Conservation (phyloP, 2,329 filamentous ascomycete genomes). For the Colletotrichum tropicale region DNA sequence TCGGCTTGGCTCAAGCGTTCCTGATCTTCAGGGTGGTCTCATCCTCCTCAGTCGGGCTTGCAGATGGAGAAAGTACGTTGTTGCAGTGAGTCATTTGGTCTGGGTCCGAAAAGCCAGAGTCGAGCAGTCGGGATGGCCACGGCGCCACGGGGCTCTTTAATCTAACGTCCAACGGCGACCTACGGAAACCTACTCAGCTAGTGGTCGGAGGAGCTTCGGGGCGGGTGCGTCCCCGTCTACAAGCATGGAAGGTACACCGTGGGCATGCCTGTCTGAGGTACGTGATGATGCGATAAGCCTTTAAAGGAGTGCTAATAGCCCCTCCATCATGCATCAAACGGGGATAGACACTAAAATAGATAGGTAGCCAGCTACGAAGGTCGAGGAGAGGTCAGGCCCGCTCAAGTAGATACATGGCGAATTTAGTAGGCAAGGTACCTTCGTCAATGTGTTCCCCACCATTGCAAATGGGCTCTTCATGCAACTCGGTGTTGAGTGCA, state of each 20-base stretch:
- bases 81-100: slow-evolving; percentile 2
- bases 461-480: slow-evolving; percentile 15
- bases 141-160: not conserved
- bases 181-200: not conserved
- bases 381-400: not conserved
- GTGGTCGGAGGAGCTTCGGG: not conserved
- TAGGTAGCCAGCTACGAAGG: not conserved
- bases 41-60: not conserved
- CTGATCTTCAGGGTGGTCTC: not conserved
- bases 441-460: slow-evolving; percentile 11
- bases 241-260: not conserved
- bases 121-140: not conserved
- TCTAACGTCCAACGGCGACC: not conserved
- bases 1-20: not conserved
- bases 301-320: not conserved
- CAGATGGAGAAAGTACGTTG: not conserved
- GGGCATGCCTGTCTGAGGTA: not conserved
- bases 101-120: not conserved
- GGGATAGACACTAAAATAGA: not conserved
- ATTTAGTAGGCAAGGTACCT: not conserved
- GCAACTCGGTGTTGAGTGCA: not conserved
- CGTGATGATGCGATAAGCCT: not conserved
- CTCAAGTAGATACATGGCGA: not conserved
- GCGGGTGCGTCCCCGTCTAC: not conserved
- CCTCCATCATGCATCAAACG: not conserved